Conservation (phyloP, 1,139 yeast species). For the Zygoascus meyerae region DNA sequence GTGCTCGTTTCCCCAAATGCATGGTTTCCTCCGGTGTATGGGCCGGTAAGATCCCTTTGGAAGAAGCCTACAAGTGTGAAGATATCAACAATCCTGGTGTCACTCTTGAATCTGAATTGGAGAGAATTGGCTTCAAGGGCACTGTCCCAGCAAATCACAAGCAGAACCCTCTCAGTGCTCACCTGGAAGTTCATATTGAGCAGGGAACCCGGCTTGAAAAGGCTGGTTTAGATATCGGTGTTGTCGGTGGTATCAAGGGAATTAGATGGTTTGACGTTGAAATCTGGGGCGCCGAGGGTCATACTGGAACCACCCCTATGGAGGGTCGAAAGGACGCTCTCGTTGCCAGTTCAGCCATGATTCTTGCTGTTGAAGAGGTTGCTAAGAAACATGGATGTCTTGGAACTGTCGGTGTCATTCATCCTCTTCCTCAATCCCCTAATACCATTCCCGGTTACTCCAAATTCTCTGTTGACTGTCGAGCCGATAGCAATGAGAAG, state of each 20-base stretch:
- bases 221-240: slow-evolving; percentile 51
- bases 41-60: slow-evolving; percentile 47
- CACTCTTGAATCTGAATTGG: slow-evolving; percentile 50
- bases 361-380: slow-evolving; percentile 50
- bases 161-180: slow-evolving; percentile 56
- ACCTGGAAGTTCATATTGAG: slow-evolving; percentile 70
- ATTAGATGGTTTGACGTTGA: slow-evolving; percentile 54
- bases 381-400: slow-evolving; percentile 50
- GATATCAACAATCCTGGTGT: slow-evolving; percentile 47
- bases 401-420: slow-evolving; percentile 55
- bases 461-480: slow-evolving; percentile 45
- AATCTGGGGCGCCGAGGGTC: slow-evolving; percentile 58
- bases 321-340: slow-evolving; percentile 56
- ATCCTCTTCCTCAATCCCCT: slow-evolving; percentile 52
- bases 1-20: slow-evolving; percentile 65
- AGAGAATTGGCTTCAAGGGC: slow-evolving; percentile 60
- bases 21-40: slow-evolving; percentile 64
- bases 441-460: slow-evolving; percentile 64
- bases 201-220: slow-evolving; percentile 68
- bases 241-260: slow-evolving; percentile 64
- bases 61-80: slow-evolving; percentile 45
- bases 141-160: slow-evolving; percentile 42
- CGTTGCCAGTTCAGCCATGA: slow-evolving; percentile 52
- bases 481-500: slow-evolving; percentile 48
- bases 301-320: slow-evolving; percentile 74